A percentile compares a stretch with the other conserved stretches of the same genome.
Evolutionary conservation across 345 rosid species (phyloP).

Genomic region (Pistacia integerrima): DNA sequence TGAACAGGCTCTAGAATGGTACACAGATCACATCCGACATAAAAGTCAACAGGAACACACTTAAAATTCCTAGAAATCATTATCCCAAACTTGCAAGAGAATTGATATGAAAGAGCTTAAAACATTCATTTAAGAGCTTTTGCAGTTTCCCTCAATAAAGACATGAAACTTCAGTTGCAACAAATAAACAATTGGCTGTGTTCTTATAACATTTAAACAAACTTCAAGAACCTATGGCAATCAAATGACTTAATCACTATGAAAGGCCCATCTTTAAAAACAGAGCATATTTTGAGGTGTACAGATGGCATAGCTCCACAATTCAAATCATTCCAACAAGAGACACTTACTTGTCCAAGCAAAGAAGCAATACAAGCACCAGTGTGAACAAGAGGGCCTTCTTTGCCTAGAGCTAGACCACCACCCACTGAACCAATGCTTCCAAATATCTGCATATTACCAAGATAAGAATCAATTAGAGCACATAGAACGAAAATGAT

Average conservation of each 20-base stretch:
- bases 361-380: slow-evolving; percentile 99
- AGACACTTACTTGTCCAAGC: slow-evolving; percentile 81
- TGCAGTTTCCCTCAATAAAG: background rate
- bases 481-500: background rate
- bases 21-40: background rate
- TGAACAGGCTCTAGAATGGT: background rate
- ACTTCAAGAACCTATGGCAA: background rate
- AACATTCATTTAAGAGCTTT: background rate
- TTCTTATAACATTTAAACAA: slow-evolving; percentile 1
- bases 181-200: background rate
- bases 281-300: slow-evolving; percentile 4
- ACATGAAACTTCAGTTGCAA: background rate
- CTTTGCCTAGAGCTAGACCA: slow-evolving; percentile 96
- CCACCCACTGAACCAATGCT: slow-evolving; percentile 99
- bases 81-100: background rate
- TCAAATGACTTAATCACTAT: background rate
- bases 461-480: slow-evolving; percentile 13
- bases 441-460: slow-evolving; percentile 77
- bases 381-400: slow-evolving; percentile 94
- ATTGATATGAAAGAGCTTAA: background rate
- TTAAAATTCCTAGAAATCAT: background rate
- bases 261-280: no score
- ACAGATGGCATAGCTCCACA: no score
- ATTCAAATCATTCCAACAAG: no score
- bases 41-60: background rate